Percentiles rank a stretch among this genome's conserved stretches.
These are phyloP conservation scores for Paulownia fortunei DNA, from an alignment of 257 asterid genomes.

Conservation along the genomic window DNA sequence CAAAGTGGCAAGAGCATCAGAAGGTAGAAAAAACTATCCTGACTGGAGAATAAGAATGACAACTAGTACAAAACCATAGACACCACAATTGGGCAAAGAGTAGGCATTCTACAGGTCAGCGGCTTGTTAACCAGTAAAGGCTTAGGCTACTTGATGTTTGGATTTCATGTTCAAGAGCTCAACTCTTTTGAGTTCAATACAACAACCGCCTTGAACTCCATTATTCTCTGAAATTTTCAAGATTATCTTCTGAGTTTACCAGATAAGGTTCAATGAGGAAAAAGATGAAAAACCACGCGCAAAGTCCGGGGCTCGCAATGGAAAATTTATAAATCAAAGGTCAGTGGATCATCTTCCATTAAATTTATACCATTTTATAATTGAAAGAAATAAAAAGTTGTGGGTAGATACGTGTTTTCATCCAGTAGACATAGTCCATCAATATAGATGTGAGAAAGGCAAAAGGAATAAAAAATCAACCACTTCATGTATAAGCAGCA, in stretches of 20 bases:
- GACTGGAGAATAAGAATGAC: not conserved
- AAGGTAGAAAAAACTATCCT: not conserved
- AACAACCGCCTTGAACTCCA: no score
- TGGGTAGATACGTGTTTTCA: not conserved
- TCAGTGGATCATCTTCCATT: not conserved
- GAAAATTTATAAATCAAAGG: not conserved
- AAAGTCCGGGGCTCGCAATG: no score
- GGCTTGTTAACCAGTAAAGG: not conserved
- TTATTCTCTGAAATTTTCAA: no score
- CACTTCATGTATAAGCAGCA: not conserved
- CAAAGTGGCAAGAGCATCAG: not conserved
- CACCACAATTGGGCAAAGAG: no score
- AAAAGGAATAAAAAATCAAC: not conserved
- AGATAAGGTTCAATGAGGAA: not conserved
- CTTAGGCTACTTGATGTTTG: not conserved
- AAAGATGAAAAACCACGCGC: not conserved
- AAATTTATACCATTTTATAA: not conserved
- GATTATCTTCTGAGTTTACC: no score
- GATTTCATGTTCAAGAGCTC: no score
- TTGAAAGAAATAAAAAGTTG: not conserved
- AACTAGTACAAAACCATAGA: no score
- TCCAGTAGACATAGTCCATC: not conserved
- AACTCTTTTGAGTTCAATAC: no score
- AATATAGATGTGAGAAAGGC: not conserved
- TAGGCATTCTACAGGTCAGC: not conserved